Percentiles rank a stretch among this genome's conserved stretches.
Conservation (phyloP, 1,284 basidiomycete species). For the Cronartium ribicola region DNA sequence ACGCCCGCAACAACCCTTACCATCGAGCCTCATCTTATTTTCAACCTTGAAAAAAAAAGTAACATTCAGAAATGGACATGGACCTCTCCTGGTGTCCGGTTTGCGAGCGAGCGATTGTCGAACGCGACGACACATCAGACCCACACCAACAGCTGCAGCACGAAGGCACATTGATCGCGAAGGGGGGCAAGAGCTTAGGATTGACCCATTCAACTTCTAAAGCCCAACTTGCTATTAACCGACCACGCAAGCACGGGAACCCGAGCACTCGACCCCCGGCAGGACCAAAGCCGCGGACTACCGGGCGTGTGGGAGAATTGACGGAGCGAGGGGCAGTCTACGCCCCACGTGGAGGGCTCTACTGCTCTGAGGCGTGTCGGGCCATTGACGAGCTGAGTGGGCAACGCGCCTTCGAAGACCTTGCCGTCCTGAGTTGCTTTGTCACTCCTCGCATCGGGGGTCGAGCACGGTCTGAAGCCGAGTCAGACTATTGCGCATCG, state of each 20-base stretch:
- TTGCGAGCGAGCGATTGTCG: constrained; percentile 25
- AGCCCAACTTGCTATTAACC: not conserved
- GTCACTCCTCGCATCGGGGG: not conserved
- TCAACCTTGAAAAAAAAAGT: too few species aligned
- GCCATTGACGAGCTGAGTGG: constrained; percentile 17
- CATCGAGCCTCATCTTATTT: too few species aligned
- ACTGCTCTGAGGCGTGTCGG: constrained; percentile 30
- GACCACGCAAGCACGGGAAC: not conserved
- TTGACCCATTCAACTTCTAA: not conserved
- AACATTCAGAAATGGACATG: constrained; percentile 10
- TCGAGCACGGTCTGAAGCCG: not conserved
- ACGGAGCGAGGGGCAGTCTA: not conserved
- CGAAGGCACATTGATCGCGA: not conserved
- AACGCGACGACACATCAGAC: constrained; percentile 1
- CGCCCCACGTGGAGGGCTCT: constrained; percentile 13
- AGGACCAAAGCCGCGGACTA: not conserved
- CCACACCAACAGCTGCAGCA: not conserved
- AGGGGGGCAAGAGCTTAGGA: not conserved
- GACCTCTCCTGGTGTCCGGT: constrained; percentile 37
- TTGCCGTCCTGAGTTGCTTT: not conserved
- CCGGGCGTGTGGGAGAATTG: not conserved
- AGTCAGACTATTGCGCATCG: not conserved
- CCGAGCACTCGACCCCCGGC: too few species aligned
- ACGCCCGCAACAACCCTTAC: too few species aligned
- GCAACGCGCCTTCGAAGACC: constrained; percentile 10